Conservation (phyloP, 2,329 filamentous ascomycete species). For the Pseudogymnoascus sp. region DNA sequence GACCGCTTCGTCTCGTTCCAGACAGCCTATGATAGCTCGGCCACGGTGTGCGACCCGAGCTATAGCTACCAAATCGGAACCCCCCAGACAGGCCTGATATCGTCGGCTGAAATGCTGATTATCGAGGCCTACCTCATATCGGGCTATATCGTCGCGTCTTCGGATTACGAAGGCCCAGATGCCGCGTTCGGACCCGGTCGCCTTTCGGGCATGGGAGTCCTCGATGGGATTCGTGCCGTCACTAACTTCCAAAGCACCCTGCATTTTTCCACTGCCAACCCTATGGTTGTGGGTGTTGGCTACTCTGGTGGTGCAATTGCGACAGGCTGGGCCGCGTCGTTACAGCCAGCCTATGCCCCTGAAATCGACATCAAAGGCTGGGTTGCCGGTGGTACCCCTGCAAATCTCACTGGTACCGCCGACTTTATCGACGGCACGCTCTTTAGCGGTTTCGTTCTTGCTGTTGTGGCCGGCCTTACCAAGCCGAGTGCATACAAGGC, state of each 20-base stretch:
- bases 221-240: slow-evolving; percentile 21
- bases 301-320: slow-evolving; percentile 50
- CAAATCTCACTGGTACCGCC: no score
- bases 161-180: slow-evolving; percentile 20
- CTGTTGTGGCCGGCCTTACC: no score
- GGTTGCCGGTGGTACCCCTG: no score
- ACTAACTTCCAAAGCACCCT: no score
- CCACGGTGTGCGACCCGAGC: slow-evolving; percentile 34
- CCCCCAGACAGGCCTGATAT: no score
- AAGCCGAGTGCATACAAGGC: no score
- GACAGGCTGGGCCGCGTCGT: slow-evolving; percentile 44
- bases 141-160: slow-evolving; percentile 19
- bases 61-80: slow-evolving; percentile 31
- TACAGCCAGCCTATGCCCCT: slow-evolving; percentile 46
- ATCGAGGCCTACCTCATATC: slow-evolving; percentile 10
- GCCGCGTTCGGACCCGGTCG: slow-evolving; percentile 15
- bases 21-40: slow-evolving; percentile 34
- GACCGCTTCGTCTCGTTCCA: slow-evolving; percentile 37
- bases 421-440: no score
- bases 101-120: neutral
- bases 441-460: no score
- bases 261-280: slow-evolving; percentile 1
- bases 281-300: slow-evolving; percentile 26
- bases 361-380: slow-evolving; percentile 25
- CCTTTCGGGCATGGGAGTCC: slow-evolving; percentile 15